phyloP scores from a whole-genome alignment of 306 rosid species.

The Cicer pinnatifidum region DNA sequence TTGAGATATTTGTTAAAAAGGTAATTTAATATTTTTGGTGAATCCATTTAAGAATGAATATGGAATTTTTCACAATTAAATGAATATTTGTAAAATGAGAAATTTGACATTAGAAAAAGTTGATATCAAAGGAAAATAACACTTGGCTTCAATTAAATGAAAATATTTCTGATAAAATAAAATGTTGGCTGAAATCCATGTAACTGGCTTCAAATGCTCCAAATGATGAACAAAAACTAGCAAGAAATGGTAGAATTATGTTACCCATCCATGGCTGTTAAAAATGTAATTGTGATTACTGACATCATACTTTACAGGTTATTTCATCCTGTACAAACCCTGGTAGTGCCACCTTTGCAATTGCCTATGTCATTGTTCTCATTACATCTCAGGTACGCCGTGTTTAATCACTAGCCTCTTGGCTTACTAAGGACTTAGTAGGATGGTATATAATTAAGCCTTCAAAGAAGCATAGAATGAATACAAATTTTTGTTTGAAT shows the following conservation, averaged over 20 bases:
- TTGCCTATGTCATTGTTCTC: constrained; percentile 74
- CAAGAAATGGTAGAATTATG: constrained; percentile 28
- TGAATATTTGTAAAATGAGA: neutral
- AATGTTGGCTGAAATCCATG: constrained; percentile 30
- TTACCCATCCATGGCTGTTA: constrained; percentile 26
- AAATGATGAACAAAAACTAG: constrained; percentile 35
- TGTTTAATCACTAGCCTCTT: constrained; percentile 30
- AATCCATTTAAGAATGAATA: neutral
- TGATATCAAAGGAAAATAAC: constrained; percentile 19
- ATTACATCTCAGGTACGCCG: constrained; percentile 78
- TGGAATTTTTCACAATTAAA: neutral
- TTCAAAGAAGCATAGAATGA: constrained; percentile 34
- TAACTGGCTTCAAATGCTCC: constrained; percentile 19
- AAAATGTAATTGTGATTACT: constrained; percentile 28
- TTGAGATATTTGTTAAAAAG: constrained; percentile 73
- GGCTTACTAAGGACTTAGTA: constrained; percentile 7
- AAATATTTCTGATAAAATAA: constrained; percentile 32
- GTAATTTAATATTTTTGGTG: constrained; percentile 45
- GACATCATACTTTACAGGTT: constrained; percentile 57
- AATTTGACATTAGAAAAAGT: constrained; percentile 22
- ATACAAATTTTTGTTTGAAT: neutral
- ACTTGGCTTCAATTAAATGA: neutral
- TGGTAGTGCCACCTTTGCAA: constrained; percentile 68
- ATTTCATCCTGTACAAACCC: constrained; percentile 59
- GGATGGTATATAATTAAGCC: constrained; percentile 13